Evolutionary conservation across 1,139 yeast species (phyloP).

Genomic region (Sporopachydermia cereana): DNA sequence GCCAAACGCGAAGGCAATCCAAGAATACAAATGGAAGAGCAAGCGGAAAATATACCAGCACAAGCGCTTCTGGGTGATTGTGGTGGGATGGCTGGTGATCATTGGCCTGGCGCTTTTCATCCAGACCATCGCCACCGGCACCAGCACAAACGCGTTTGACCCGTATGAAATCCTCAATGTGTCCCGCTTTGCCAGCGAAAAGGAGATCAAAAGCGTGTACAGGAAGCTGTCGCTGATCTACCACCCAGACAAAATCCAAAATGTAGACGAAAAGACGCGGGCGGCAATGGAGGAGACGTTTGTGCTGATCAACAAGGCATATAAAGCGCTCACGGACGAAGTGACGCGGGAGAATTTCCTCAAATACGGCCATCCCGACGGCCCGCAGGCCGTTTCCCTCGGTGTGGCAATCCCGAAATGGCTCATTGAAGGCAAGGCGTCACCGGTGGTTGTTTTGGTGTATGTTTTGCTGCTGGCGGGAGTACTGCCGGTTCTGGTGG

Average conservation of each 20-base stretch:
- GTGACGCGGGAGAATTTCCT: conserved; percentile 69
- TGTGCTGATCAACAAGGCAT: conserved; percentile 81
- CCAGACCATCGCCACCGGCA: conserved; percentile 26
- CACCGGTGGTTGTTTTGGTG: conserved; percentile 50
- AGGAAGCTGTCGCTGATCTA: conserved; percentile 76
- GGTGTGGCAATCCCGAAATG: conserved; percentile 95
- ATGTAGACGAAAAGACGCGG: conserved; percentile 43
- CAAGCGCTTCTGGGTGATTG: conserved; percentile 23
- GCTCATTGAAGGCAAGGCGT: conserved; percentile 74
- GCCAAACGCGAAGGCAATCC: conserved; percentile 32
- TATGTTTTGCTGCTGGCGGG: conserved; percentile 70
- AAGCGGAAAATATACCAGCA: conserved; percentile 15
- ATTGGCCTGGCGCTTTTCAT: conserved; percentile 40
- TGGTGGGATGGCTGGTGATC: conserved; percentile 60
- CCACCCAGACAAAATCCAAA: conserved; percentile 82
- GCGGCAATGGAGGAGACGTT: conserved; percentile 65
- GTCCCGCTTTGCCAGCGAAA: conserved; percentile 56
- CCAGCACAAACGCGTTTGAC: conserved; percentile 47
- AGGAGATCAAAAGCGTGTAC: conserved; percentile 70
- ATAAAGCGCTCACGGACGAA: conserved; percentile 90
- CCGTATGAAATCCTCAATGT: conserved; percentile 84
- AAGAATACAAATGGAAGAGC: conserved; percentile 29
- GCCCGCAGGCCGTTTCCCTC: conserved; percentile 88
- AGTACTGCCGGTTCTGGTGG: conserved; percentile 68
- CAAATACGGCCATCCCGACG: conserved; percentile 95